phyloP scores from a whole-genome alignment of 768 basidiomycete genomes.

The Collybia mongolica region DNA sequence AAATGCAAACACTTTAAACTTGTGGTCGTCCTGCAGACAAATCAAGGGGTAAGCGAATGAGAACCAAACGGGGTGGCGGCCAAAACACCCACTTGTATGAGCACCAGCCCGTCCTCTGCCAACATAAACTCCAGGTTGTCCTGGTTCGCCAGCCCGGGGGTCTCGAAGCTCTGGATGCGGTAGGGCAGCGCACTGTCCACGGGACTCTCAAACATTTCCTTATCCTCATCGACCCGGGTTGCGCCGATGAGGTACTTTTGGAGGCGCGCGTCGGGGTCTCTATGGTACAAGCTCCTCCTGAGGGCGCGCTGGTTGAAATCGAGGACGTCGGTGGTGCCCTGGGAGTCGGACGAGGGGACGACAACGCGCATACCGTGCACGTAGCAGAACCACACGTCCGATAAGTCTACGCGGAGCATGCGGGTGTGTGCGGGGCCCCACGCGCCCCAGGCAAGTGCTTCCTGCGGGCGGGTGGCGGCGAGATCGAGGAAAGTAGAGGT shows the following conservation, averaged over 20 bases:
- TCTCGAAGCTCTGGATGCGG: neutral
- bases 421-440: constrained; percentile 7
- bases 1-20: too few species aligned
- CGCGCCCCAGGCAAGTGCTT: constrained; percentile 2
- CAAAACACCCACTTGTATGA: too few species aligned
- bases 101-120: constrained; percentile 6
- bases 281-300: neutral
- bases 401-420: neutral
- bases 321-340: neutral
- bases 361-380: constrained; percentile 8
- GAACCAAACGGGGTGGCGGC: too few species aligned
- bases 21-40: too few species aligned
- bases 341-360: neutral
- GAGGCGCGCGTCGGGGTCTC: neutral
- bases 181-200: constrained; percentile 5
- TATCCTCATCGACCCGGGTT: neutral
- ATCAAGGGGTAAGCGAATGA: too few species aligned
- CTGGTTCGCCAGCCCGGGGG: neutral
- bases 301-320: constrained; percentile 6
- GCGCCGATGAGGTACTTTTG: neutral
- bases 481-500: constrained; percentile 2
- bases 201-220: neutral
- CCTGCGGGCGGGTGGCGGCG: neutral
- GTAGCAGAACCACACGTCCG: constrained; percentile 10
- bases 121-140: constrained; percentile 5